phyloP scores from a whole-genome alignment of 176 grass and related monocot genomes.

The Eragrostis curvula region DNA sequence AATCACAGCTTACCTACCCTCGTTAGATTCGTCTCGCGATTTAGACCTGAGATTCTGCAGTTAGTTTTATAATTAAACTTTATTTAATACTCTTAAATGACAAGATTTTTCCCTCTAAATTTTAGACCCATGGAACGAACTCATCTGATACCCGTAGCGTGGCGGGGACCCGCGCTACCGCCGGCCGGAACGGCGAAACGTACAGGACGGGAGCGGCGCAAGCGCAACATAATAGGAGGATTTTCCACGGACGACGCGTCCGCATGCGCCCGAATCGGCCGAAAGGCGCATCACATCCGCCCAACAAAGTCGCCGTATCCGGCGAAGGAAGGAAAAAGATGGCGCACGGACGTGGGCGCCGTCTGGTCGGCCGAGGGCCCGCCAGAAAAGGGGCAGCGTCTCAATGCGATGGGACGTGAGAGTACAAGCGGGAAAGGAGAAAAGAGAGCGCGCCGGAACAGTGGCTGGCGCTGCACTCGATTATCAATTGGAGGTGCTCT shows the following conservation, averaged over 20 bases:
- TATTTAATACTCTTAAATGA: no score
- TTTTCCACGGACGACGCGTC: neutral
- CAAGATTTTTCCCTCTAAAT: no score
- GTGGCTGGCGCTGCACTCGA: neutral
- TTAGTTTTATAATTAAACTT: no score
- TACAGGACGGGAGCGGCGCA: neutral
- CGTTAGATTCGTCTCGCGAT: no score
- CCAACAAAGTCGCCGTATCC: neutral
- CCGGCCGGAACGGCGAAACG: constrained; percentile 1
- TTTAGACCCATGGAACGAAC: no score
- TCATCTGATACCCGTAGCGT: no score
- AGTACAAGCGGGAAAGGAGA: neutral
- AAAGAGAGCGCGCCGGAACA: neutral
- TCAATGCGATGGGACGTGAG: constrained; percentile 36
- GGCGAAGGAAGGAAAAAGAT: neutral
- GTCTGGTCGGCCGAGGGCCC: neutral
- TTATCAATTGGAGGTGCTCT: neutral
- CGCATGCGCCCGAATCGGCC: constrained; percentile 10
- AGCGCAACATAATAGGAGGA: neutral
- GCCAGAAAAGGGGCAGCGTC: neutral
- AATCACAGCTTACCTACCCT: no score
- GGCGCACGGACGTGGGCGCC: constrained; percentile 11
- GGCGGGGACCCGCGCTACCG: neutral
- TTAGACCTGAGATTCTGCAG: no score
- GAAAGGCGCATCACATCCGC: constrained; percentile 1